Conservation (phyloP, 176 grass and related monocot species). For the Melocanna baccifera region DNA sequence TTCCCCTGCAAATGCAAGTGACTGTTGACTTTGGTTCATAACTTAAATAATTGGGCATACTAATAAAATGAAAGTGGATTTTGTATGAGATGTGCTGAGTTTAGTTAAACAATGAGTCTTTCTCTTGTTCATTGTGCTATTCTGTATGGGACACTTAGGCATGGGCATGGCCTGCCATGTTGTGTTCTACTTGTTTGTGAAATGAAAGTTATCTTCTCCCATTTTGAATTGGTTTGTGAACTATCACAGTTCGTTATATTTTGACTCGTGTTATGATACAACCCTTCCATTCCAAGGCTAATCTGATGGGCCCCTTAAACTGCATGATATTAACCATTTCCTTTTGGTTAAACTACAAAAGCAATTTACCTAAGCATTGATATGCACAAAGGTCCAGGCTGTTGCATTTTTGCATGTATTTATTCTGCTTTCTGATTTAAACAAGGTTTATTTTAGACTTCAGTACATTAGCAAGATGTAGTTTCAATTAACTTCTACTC, state of each 20-base stretch:
- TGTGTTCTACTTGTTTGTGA: not conserved
- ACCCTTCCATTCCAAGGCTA: not conserved
- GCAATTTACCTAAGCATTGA: no score
- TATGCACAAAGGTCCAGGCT: no score
- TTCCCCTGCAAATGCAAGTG: no score
- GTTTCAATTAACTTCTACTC: no score
- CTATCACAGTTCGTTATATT: not conserved
- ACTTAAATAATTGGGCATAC: not conserved
- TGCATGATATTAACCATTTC: no score
- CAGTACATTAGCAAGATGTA: no score
- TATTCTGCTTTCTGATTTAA: no score
- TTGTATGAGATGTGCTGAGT: not conserved
- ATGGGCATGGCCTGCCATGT: not conserved
- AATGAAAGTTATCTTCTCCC: not conserved
- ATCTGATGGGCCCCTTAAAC: no score
- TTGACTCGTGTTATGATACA: not conserved
- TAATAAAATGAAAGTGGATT: not conserved
- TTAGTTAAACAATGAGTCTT: not conserved
- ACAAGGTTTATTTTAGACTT: no score
- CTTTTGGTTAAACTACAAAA: no score
- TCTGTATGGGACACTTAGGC: not conserved
- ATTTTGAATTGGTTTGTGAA: not conserved
- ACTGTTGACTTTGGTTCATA: no score
- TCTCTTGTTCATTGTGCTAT: constrained; percentile 12
- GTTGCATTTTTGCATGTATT: no score